A percentile compares a stretch with the other conserved stretches of the same genome.
Evolutionary conservation across 208 protist genomes (phyloP).

Genomic region (Crithidia fasciculata): DNA sequence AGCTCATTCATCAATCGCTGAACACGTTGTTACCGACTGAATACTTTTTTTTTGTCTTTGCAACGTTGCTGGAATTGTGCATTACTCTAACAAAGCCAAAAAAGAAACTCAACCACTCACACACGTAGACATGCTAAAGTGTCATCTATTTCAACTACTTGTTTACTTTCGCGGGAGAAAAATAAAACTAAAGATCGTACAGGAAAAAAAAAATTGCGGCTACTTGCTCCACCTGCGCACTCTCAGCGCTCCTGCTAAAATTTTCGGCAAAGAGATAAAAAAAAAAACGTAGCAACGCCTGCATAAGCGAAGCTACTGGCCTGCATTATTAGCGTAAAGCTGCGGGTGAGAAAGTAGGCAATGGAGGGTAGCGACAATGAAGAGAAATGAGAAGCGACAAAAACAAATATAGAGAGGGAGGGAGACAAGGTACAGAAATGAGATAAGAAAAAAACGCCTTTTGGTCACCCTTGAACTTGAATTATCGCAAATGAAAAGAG

Average conservation of each 20-base stretch:
- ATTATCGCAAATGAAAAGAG: not conserved
- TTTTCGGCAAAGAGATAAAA: not conserved
- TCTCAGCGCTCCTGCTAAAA: no score
- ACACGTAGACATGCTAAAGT: not conserved
- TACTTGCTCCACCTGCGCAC: not conserved
- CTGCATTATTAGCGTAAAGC: not conserved
- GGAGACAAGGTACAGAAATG: not conserved
- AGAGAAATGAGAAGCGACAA: conserved; percentile 16
- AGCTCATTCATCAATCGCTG: no score
- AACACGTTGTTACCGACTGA: not conserved
- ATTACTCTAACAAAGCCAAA: conserved; percentile 10
- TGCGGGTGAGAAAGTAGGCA: not conserved
- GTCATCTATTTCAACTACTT: not conserved
- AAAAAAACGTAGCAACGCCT: conserved; percentile 10
- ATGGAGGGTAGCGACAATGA: not conserved
- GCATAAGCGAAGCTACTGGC: not conserved
- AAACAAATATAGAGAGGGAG: not conserved
- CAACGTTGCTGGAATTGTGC: not conserved
- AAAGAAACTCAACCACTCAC: not conserved
- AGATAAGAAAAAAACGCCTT: conserved; percentile 1
- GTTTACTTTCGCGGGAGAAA: conserved; percentile 21
- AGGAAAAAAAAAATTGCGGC: conserved; percentile 20
- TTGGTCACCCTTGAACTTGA: not conserved
- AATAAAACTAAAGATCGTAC: conserved; percentile 30
- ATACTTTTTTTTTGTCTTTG: not conserved